Percentiles rank a stretch among this genome's conserved stretches.
Evolutionary conservation across 2,329 filamentous ascomycete species (phyloP).

Genomic region (Aspergillus flavus): DNA sequence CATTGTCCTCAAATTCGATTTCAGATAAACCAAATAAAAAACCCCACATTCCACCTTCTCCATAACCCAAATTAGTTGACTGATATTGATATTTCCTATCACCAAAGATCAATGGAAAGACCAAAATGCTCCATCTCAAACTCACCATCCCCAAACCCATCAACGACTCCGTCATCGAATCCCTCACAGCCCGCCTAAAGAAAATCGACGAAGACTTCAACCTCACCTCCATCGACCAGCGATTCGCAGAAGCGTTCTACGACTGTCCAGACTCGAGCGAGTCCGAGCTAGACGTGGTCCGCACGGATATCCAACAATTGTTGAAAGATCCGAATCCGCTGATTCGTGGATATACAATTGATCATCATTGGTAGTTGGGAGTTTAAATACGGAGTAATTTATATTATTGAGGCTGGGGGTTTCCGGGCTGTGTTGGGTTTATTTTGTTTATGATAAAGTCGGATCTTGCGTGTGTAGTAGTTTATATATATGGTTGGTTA

Average conservation of each 20-base stretch:
- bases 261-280: not conserved
- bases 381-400: no score
- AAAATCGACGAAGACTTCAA: not conserved
- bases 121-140: not conserved
- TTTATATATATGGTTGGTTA: no score
- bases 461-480: no score
- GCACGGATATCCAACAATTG: not conserved
- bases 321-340: not conserved
- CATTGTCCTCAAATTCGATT: not conserved
- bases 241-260: not conserved
- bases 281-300: not conserved
- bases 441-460: no score
- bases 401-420: no score
- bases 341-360: not conserved
- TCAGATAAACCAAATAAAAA: no score
- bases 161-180: not conserved
- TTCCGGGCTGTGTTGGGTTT: no score
- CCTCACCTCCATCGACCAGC: not conserved
- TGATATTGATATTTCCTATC: no score
- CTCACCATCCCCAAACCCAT: not conserved
- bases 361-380: not conserved
- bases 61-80: no score
- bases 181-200: not conserved
- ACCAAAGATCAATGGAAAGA: no score
- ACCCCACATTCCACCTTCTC: not conserved